These are phyloP conservation scores for Fraxinus pennsylvanica DNA, from an alignment of 257 asterid species.

Conservation along the genomic window DNA sequence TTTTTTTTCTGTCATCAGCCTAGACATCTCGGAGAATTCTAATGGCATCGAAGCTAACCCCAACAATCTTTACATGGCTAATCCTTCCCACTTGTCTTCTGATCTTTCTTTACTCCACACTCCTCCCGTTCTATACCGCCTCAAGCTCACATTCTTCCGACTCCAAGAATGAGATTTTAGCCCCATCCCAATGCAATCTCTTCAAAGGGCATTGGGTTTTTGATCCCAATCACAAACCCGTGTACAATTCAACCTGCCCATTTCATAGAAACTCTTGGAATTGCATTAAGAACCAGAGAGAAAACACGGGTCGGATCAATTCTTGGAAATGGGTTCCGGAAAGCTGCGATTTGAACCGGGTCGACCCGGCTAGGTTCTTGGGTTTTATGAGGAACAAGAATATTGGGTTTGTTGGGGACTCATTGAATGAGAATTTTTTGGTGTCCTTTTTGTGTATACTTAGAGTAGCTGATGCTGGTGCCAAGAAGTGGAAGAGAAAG, in stretches of 20 bases:
- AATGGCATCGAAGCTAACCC: conserved; percentile 58
- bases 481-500: conserved; percentile 93
- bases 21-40: not conserved
- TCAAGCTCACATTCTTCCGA: conserved; percentile 25
- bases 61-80: conserved; percentile 49
- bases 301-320: conserved; percentile 80
- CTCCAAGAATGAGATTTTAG: conserved; percentile 31
- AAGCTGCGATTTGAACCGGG: conserved; percentile 61
- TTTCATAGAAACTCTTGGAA: conserved; percentile 94
- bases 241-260: conserved; percentile 83
- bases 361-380: conserved; percentile 74
- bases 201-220: conserved; percentile 73
- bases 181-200: conserved; percentile 57
- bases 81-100: conserved; percentile 58
- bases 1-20: not conserved
- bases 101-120: conserved; percentile 67
- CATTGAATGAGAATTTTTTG: conserved; percentile 85
- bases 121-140: conserved; percentile 48
- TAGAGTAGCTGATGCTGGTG: conserved; percentile 67
- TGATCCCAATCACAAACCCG: conserved; percentile 67
- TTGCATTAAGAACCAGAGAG: conserved; percentile 72
- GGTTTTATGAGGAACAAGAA: conserved; percentile 66
- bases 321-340: conserved; percentile 93
- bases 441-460: conserved; percentile 74
- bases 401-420: conserved; percentile 93